Evolutionary conservation across 345 rosid genomes (phyloP).

Genomic region (Arabidopsis suecica): DNA sequence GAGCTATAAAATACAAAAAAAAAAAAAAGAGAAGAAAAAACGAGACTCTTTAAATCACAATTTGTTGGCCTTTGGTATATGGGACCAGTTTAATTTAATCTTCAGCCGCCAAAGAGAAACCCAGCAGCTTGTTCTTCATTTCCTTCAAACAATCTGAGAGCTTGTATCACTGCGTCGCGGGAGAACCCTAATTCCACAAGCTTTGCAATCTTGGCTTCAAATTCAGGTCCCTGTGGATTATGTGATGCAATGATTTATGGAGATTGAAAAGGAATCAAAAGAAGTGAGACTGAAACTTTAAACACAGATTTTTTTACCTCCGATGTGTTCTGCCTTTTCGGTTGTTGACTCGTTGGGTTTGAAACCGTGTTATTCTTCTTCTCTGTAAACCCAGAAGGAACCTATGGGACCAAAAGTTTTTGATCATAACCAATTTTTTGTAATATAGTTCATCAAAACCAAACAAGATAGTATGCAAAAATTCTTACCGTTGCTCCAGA

Average conservation of each 20-base stretch:
- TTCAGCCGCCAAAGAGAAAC: slow-evolving; percentile 87
- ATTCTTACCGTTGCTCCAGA: slow-evolving; percentile 71
- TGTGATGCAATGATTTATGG: slow-evolving; percentile 2
- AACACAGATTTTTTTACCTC: slow-evolving; percentile 50
- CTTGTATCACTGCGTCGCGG: slow-evolving; percentile 83
- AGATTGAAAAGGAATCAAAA: neutral
- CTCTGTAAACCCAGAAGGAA: slow-evolving; percentile 51
- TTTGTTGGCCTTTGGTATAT: slow-evolving; percentile 23
- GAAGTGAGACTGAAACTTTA: neutral
- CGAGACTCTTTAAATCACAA: slow-evolving; percentile 35
- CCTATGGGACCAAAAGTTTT: slow-evolving; percentile 33
- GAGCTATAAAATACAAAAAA: slow-evolving; percentile 34
- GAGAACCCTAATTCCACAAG: slow-evolving; percentile 88
- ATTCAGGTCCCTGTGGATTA: slow-evolving; percentile 67
- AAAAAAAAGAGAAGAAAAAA: neutral
- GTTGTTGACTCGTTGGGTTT: slow-evolving; percentile 56
- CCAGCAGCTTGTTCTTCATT: slow-evolving; percentile 99
- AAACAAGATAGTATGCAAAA: slow-evolving; percentile 4
- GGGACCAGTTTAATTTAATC: slow-evolving; percentile 11
- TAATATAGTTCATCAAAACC: neutral
- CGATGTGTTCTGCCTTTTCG: slow-evolving; percentile 57
- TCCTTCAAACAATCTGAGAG: slow-evolving; percentile 80
- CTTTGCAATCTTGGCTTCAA: slow-evolving; percentile 88
- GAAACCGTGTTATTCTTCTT: slow-evolving; percentile 48
- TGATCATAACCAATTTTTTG: neutral